phyloP scores from a whole-genome alignment of 768 basidiomycete species.

The Xanthoconium stramineum region DNA sequence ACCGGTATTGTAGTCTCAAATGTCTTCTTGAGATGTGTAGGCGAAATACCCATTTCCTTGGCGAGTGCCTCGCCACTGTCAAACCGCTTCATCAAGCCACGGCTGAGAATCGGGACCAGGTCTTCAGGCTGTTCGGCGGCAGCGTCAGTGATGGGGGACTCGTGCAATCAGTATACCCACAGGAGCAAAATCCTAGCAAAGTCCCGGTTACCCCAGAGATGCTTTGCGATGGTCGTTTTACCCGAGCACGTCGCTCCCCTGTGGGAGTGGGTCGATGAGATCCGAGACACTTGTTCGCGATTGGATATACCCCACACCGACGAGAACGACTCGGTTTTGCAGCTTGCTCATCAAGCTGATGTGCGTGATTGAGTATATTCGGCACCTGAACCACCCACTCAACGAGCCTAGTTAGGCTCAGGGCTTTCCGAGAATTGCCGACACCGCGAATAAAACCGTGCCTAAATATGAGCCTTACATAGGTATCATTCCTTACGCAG shows the following conservation, averaged over 20 bases:
- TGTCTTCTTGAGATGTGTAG: slow-evolving; percentile 81
- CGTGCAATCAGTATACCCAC: slow-evolving; percentile 41
- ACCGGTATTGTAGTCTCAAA: slow-evolving; percentile 87
- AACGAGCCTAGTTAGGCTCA: too few relatives aligned
- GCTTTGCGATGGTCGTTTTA: slow-evolving; percentile 94
- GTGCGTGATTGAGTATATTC: not conserved
- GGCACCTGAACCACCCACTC: too few relatives aligned
- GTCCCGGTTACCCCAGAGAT: slow-evolving; percentile 44
- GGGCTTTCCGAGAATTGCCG: too few relatives aligned
- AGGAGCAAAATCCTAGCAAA: slow-evolving; percentile 80
- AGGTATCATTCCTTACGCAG: too few relatives aligned
- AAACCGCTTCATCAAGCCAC: slow-evolving; percentile 95
- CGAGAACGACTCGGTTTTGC: slow-evolving; percentile 32
- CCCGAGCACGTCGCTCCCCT: slow-evolving; percentile 94
- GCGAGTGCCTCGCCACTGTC: slow-evolving; percentile 85
- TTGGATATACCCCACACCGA: slow-evolving; percentile 52
- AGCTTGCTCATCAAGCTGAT: slow-evolving; percentile 14
- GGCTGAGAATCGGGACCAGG: slow-evolving; percentile 56
- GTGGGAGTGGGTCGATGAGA: not conserved
- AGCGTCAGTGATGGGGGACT: slow-evolving; percentile 1
- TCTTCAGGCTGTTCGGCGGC: slow-evolving; percentile 23
- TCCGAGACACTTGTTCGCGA: not conserved
- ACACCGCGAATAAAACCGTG: too few relatives aligned
- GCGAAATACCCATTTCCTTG: slow-evolving; percentile 87
- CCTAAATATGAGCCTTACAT: too few relatives aligned